These are phyloP conservation scores for Rubroboletus satanas DNA, from an alignment of 768 basidiomycete species.

Conservation along the genomic window DNA sequence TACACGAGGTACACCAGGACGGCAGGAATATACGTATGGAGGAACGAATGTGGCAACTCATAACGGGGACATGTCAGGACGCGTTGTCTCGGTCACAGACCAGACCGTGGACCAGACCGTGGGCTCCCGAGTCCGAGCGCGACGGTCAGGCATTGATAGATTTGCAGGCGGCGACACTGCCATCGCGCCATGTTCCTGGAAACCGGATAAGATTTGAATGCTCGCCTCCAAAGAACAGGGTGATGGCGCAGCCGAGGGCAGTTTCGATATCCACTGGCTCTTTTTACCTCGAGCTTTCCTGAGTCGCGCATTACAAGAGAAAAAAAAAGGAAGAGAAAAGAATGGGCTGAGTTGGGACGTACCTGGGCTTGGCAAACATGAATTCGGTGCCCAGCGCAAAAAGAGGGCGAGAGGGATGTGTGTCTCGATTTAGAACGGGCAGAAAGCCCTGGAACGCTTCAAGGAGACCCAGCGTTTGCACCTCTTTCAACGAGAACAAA, in stretches of 20 bases:
- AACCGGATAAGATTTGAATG: constrained; percentile 10
- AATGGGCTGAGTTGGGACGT: not conserved
- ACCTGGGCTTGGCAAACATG: constrained; percentile 16
- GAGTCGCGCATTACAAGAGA: not conserved
- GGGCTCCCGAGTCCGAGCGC: not conserved
- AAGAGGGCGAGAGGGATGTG: constrained; percentile 1
- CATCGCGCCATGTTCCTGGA: constrained; percentile 27
- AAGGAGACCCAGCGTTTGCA: not conserved
- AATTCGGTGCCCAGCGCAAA: constrained; percentile 7
- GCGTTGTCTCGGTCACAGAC: not conserved
- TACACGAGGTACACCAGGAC: not conserved
- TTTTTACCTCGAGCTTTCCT: not conserved
- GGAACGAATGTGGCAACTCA: not conserved
- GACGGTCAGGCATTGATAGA: not conserved
- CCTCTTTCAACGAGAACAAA: not conserved
- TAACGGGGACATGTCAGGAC: not conserved
- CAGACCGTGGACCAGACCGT: not conserved
- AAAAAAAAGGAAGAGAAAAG: too few species aligned
- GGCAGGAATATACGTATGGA: not conserved
- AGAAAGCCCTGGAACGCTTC: constrained; percentile 5
- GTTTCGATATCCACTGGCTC: not conserved
- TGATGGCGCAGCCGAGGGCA: too few species aligned
- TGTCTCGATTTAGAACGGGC: constrained; percentile 25
- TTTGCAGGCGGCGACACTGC: constrained; percentile 5
- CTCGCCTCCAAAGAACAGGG: too few species aligned